These are phyloP conservation scores for Nasturtium officinale DNA, from an alignment of 345 rosid genomes.

Conservation along the genomic window DNA sequence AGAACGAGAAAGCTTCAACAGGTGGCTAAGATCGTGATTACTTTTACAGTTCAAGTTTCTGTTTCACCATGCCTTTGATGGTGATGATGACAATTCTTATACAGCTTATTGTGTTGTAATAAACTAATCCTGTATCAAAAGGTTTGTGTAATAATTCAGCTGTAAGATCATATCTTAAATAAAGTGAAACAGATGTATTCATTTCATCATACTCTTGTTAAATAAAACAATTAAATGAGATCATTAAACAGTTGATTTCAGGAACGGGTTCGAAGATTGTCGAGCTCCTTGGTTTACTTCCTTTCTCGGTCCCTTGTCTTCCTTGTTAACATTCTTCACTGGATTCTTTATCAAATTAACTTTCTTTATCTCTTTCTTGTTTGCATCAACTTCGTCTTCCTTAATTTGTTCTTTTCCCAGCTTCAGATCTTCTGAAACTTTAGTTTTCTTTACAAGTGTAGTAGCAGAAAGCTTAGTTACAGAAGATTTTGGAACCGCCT, in stretches of 20 bases:
- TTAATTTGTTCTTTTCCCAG: slow-evolving; percentile 44
- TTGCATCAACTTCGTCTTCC: slow-evolving; percentile 31
- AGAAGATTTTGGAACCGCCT: slow-evolving; percentile 37
- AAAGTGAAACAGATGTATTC: slow-evolving; percentile 19
- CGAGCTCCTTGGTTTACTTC: slow-evolving; percentile 38
- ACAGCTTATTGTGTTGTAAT: slow-evolving; percentile 23
- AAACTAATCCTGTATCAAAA: background rate
- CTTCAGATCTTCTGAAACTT: slow-evolving; percentile 40
- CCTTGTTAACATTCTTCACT: slow-evolving; percentile 27
- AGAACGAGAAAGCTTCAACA: slow-evolving; percentile 87
- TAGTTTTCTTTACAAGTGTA: slow-evolving; percentile 51
- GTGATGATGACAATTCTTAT: slow-evolving; percentile 1
- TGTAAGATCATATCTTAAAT: slow-evolving; percentile 17
- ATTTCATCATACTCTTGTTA: background rate
- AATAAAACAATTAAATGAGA: background rate
- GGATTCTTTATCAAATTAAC: slow-evolving; percentile 40
- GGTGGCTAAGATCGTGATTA: slow-evolving; percentile 39
- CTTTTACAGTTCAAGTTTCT: background rate
- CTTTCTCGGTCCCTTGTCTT: slow-evolving; percentile 35
- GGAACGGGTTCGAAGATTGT: slow-evolving; percentile 59
- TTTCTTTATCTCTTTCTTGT: slow-evolving; percentile 28
- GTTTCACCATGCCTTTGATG: slow-evolving; percentile 9
- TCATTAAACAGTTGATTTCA: slow-evolving; percentile 49
- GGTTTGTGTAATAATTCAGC: slow-evolving; percentile 4
- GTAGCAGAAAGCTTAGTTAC: slow-evolving; percentile 53